Percentiles rank a stretch among this genome's conserved stretches.
phyloP scores from a whole-genome alignment of 768 basidiomycete genomes.

The Mycena maculata region DNA sequence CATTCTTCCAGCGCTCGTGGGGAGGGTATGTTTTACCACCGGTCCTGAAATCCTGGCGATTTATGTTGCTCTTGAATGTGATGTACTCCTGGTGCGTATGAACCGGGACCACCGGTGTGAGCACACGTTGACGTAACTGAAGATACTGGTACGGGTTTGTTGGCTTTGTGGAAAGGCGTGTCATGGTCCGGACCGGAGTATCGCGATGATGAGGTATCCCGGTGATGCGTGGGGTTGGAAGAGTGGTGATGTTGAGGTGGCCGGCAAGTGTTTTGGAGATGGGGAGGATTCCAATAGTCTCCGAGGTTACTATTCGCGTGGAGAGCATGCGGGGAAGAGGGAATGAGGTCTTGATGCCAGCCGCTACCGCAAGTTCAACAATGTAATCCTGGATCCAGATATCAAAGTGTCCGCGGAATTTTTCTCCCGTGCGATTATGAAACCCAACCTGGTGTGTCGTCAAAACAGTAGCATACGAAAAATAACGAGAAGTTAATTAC shows the following conservation, averaged over 20 bases:
- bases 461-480: not conserved
- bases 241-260: not conserved
- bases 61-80: not conserved
- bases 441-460: not conserved
- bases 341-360: not conserved
- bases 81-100: not conserved
- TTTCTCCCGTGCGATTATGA: constrained; percentile 3
- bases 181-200: not conserved
- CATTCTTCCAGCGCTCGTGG: not conserved
- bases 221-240: not conserved
- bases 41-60: not conserved
- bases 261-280: not conserved
- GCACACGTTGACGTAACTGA: not conserved
- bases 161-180: not conserved
- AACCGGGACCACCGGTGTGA: not conserved
- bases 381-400: constrained; percentile 1
- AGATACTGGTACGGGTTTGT: not conserved
- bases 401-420: not conserved
- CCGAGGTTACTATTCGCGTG: not conserved
- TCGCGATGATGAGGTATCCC: constrained; percentile 1
- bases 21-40: not conserved
- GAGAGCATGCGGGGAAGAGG: constrained; percentile 2
- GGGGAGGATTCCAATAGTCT: constrained; percentile 14
- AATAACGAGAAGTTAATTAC: not conserved
- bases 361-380: not conserved